A percentile compares a stretch with the other conserved stretches of the same genome.
These are phyloP conservation scores for Protomyces arabidopsidicola DNA, from an alignment of 1,139 yeast genomes.

Conservation along the genomic window DNA sequence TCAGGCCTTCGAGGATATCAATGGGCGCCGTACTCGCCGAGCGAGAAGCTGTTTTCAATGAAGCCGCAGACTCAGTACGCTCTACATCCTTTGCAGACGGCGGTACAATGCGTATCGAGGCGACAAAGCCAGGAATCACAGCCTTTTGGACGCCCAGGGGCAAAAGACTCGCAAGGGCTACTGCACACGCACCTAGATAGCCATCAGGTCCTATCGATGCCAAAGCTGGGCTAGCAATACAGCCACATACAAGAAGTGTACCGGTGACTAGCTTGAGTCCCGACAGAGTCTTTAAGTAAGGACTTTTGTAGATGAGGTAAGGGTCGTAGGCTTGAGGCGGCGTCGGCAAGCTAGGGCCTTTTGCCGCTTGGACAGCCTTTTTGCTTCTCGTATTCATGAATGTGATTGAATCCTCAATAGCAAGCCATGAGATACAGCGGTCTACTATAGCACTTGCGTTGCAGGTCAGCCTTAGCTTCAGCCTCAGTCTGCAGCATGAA, in stretches of 20 bases:
- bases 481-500: too few relatives aligned
- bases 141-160: conserved; percentile 11
- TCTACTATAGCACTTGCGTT: too few relatives aligned
- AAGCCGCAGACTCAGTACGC: neutral
- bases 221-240: conserved; percentile 16
- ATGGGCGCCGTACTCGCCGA: conserved; percentile 4
- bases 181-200: conserved; percentile 1
- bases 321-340: conserved; percentile 2
- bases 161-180: conserved; percentile 6
- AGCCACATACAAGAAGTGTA: conserved; percentile 13
- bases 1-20: conserved; percentile 8
- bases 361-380: neutral
- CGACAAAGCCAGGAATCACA: conserved; percentile 16
- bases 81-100: neutral
- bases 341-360: neutral
- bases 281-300: conserved; percentile 10
- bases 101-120: conserved; percentile 7
- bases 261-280: conserved; percentile 19
- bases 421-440: too few relatives aligned
- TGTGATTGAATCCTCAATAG: too few relatives aligned
- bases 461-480: too few relatives aligned
- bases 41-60: neutral
- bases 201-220: conserved; percentile 3
- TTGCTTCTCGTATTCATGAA: too few relatives aligned
- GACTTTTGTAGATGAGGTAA: conserved; percentile 17